Conservation (phyloP, 805 yeast genomes). For the Ogataea ramenticola region DNA sequence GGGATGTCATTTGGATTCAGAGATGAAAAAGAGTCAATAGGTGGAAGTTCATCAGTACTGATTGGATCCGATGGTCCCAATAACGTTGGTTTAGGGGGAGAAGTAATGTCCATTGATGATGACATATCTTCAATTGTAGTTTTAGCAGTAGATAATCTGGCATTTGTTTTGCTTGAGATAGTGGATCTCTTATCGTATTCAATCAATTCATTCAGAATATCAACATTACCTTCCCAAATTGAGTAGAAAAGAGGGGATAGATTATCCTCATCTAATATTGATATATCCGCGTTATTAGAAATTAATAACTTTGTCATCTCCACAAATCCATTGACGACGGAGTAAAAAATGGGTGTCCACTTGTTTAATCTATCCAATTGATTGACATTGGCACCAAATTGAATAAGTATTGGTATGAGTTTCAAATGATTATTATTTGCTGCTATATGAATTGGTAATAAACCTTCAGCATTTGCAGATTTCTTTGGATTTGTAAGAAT, state of each 20-base stretch:
- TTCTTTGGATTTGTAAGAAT: constrained; percentile 35
- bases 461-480: constrained; percentile 75
- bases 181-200: constrained; percentile 3
- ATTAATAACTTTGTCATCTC: constrained; percentile 65
- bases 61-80: not conserved
- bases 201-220: constrained; percentile 61
- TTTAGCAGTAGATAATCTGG: not conserved
- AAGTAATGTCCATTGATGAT: not conserved
- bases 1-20: constrained; percentile 63
- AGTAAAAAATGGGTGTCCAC: constrained; percentile 92
- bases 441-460: constrained; percentile 80
- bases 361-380: constrained; percentile 76
- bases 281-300: constrained; percentile 63
- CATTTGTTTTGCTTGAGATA: not conserved
- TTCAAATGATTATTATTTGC: constrained; percentile 76
- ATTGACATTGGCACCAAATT: constrained; percentile 73
- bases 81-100: constrained; percentile 1
- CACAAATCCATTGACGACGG: constrained; percentile 78
- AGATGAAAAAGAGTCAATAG: no score
- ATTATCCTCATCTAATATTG: constrained; percentile 70
- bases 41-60: not conserved
- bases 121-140: not conserved
- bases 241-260: constrained; percentile 81
- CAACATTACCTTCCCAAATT: constrained; percentile 88
- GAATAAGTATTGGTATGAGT: constrained; percentile 59